These are phyloP conservation scores for Pichia sp. DNA, from an alignment of 1,139 yeast species.

Conservation along the genomic window DNA sequence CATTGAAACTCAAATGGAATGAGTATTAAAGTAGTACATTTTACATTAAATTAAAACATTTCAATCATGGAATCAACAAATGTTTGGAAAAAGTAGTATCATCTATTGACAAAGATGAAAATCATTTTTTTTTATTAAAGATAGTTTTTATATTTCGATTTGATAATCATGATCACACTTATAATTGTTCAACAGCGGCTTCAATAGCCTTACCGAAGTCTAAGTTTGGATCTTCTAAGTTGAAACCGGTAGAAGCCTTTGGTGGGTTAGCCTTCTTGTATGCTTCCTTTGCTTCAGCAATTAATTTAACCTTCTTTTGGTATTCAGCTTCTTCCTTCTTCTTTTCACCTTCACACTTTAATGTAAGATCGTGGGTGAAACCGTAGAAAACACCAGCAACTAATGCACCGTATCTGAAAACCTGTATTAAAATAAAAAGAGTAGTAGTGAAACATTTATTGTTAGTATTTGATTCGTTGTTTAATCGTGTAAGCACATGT, in stretches of 20 bases:
- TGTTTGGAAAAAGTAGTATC: not conserved
- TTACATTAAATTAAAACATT: too few species aligned
- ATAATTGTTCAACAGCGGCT: slow-evolving; percentile 43
- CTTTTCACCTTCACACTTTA: slow-evolving; percentile 59
- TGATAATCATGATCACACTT: too few species aligned
- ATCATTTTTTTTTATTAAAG: not conserved
- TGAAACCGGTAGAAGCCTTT: slow-evolving; percentile 46
- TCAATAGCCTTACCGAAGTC: slow-evolving; percentile 64
- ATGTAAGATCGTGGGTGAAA: slow-evolving; percentile 74
- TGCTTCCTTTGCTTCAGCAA: slow-evolving; percentile 85
- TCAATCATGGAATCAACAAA: not conserved
- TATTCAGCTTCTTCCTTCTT: slow-evolving; percentile 59
- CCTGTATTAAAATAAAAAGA: slow-evolving; percentile 25
- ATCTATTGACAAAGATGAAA: not conserved
- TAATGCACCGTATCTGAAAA: slow-evolving; percentile 87
- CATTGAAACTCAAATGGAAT: too few species aligned
- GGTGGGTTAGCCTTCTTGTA: slow-evolving; percentile 65
- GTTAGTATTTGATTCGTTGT: not conserved
- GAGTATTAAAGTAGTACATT: too few species aligned
- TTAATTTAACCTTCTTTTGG: slow-evolving; percentile 70
- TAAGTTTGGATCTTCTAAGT: slow-evolving; percentile 89
- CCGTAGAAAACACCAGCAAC: slow-evolving; percentile 92
- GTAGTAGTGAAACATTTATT: too few species aligned
- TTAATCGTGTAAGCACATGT: too few species aligned
- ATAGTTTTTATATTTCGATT: slow-evolving; percentile 4